Conservation (phyloP, 164 flowering plant genomes). For the Amborella trichopoda region DNA sequence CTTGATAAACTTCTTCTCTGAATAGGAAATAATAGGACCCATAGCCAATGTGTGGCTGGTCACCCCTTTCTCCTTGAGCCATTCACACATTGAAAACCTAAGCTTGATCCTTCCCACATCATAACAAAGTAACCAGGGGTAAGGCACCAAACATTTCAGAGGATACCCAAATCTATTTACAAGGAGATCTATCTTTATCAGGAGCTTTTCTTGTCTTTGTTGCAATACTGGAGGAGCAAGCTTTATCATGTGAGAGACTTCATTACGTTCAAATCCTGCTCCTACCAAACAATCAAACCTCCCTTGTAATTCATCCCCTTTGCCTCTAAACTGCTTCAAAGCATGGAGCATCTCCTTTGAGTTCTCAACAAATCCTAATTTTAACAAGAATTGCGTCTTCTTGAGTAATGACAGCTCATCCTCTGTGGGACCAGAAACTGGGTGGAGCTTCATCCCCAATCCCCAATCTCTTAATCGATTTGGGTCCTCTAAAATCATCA, state of each 20-base stretch:
- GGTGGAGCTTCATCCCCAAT: conserved; percentile 24
- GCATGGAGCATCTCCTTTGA: conserved; percentile 39
- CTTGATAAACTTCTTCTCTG: conserved; percentile 27
- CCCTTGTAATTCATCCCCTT: conserved; percentile 48
- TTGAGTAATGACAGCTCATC: conserved; percentile 11
- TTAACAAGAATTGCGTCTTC: conserved; percentile 42
- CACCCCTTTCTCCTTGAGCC: conserved; percentile 42
- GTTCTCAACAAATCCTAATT: conserved; percentile 39
- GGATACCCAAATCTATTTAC: conserved; percentile 48
- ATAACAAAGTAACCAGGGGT: conserved; percentile 37
- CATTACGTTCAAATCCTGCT: conserved; percentile 40
- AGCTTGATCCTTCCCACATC: conserved; percentile 30
- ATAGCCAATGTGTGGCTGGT: conserved; percentile 24
- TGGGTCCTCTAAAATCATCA: conserved; percentile 42
- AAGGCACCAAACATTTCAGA: conserved; percentile 23
- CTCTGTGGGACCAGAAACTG: conserved; percentile 13
- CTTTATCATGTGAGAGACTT: conserved; percentile 37
- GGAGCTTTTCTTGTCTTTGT: conserved; percentile 26
- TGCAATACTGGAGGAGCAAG: conserved; percentile 46
- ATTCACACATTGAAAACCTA: conserved; percentile 44
- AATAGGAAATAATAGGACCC: conserved; percentile 34
- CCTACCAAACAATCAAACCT: conserved; percentile 53
- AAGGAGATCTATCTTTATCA: conserved; percentile 42
- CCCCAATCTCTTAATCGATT: conserved; percentile 34
- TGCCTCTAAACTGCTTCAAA: conserved; percentile 42